These are phyloP conservation scores for Phytophthora ohioensis DNA, from an alignment of 352 stramenopile species.

Conservation along the genomic window DNA sequence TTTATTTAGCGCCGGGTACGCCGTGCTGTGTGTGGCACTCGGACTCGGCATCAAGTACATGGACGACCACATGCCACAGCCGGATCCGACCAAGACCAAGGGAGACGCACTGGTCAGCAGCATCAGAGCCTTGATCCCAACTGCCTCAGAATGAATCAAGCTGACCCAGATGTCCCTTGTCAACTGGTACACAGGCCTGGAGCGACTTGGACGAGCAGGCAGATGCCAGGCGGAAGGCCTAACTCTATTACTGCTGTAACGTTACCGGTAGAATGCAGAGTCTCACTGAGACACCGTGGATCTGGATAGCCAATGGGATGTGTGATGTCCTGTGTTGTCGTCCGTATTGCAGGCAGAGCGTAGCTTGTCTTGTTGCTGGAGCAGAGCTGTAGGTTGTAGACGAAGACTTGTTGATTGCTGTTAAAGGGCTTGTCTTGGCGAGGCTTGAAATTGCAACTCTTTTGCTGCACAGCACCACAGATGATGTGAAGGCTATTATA, in stretches of 20 bases:
- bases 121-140: not conserved
- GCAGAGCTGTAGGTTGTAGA: conserved; percentile 12
- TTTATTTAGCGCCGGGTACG: conserved; percentile 60
- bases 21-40: conserved; percentile 65
- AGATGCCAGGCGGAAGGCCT: conserved; percentile 2
- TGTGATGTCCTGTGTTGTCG: not conserved
- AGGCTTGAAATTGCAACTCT: no score
- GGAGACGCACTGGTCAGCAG: conserved; percentile 54
- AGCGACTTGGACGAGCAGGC: conserved; percentile 67
- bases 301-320: not conserved
- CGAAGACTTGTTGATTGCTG: not conserved
- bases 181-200: conserved; percentile 53
- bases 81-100: conserved; percentile 41
- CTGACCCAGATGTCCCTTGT: conserved; percentile 10
- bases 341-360: no score
- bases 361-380: conserved; percentile 3
- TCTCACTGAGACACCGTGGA: not conserved
- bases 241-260: not conserved
- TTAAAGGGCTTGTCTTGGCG: not conserved
- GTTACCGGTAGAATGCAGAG: no score
- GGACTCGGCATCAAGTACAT: conserved; percentile 76
- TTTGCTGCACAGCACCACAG: conserved; percentile 2
- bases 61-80: conserved; percentile 65
- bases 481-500: conserved; percentile 8
- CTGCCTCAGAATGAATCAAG: conserved; percentile 14